Base-by-base conservation (phyloP, 2,329 filamentous ascomycete species). In the Gaeumannomyces tritici region DNA sequence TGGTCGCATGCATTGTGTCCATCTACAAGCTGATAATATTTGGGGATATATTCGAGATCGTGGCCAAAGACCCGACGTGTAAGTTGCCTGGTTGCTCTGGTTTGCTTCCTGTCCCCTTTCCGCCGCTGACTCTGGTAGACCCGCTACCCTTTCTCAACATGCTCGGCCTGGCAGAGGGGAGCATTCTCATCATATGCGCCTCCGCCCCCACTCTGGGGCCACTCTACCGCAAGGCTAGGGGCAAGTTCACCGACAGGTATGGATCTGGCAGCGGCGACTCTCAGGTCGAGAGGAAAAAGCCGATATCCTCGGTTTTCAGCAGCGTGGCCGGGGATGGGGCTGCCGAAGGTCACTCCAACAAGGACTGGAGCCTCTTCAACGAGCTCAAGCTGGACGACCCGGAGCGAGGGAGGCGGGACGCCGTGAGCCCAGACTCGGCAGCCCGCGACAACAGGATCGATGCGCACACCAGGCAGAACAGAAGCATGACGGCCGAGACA, bases 131-230 rank as follows among this genome's bases (percentile, higher is more conserved):
- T n/a, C 18, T 51, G 9, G 59, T 61, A 70, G 69, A 66, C 33
- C 67, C 70, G 15, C 63, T 68, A 1, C 66, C 65, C 18, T 70
- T 69, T 33, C 69, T 72, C 11, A 65, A 67, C 55, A 70, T 70
- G 28, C 63, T 71, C 13, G 70, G 69, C 54, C 66, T 70, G 55
- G 64, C 67, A 28, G 67, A 70, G 24, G 58, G 58, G 35, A 42
- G 33, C 31, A 42, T 60, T 3, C 35, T 60, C 12, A 67, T 73
- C 61, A 69, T 71, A 62, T 69, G 70, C 33, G 67, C 71, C 35
- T 72, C 67, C 54, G 65, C 72, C 7, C 71, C 71, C 13, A 68
- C 70, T 13, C 64, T 72, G 7, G 69, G 68, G 11, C 70, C 71
- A 2, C 63, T 72, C 18, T 66, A 70, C 57, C 68, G 68, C 55